A percentile compares a stretch with the other conserved stretches of the same genome.
phyloP scores from a whole-genome alignment of 208 protist species.

The Trypanosoma cruzi region DNA sequence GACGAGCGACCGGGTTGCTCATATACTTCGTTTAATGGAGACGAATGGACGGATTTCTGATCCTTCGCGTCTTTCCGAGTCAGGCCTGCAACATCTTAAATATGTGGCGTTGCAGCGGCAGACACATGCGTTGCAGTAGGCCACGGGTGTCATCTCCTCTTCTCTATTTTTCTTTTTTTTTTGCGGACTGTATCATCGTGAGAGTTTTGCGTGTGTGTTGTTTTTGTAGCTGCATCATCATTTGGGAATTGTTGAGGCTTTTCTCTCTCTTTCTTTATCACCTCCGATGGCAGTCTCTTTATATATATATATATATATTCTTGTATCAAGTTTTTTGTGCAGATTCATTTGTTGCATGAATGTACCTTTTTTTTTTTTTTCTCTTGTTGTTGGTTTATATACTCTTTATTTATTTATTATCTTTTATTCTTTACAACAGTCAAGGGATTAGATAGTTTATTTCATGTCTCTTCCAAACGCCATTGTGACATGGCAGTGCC shows the following conservation, averaged over 20 bases:
- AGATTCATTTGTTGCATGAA: neutral
- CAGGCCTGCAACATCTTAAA: conserved; percentile 7
- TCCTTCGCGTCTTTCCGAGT: conserved; percentile 17
- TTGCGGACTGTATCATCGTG: neutral
- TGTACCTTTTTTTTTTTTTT: conserved; percentile 3
- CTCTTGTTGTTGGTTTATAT: neutral
- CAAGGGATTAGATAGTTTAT: neutral
- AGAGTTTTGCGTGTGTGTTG: neutral
- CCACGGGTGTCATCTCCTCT: neutral
- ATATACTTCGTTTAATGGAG: conserved; percentile 20
- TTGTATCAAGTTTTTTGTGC: neutral
- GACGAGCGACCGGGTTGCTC: neutral
- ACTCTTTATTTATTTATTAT: conserved; percentile 27
- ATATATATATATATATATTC: conserved; percentile 9
- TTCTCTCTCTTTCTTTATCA: neutral
- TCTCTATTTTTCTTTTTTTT: conserved; percentile 19
- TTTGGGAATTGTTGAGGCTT: neutral
- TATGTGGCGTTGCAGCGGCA: neutral
- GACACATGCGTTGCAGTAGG: neutral
- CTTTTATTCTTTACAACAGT: neutral
- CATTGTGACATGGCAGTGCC: conserved; percentile 40
- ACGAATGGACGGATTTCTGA: conserved; percentile 11
- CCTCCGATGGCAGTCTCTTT: neutral
- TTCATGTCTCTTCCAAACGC: conserved; percentile 14
- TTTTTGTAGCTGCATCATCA: neutral